phyloP scores from a whole-genome alignment of 805 yeast species.

The Tetrapisispora fleetii region DNA sequence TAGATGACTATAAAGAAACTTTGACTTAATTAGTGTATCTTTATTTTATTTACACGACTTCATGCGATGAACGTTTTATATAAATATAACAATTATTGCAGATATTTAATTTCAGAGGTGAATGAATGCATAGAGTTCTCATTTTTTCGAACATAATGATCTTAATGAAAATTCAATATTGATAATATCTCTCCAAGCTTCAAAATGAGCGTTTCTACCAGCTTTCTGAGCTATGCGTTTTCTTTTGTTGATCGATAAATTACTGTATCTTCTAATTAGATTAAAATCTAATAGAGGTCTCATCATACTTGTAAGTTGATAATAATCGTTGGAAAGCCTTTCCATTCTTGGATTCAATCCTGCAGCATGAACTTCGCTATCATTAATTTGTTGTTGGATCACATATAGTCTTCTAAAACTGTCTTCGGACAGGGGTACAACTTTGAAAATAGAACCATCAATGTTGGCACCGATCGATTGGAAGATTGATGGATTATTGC shows the following conservation, averaged over 20 bases:
- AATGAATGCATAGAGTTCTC: neutral
- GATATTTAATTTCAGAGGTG: no score
- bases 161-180: slow-evolving; percentile 40
- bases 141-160: neutral
- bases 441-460: slow-evolving; percentile 71
- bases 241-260: slow-evolving; percentile 49
- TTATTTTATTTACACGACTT: no score
- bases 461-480: slow-evolving; percentile 62
- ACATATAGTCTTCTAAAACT: slow-evolving; percentile 73
- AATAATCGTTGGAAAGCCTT: slow-evolving; percentile 34
- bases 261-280: slow-evolving; percentile 43
- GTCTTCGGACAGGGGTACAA: slow-evolving; percentile 66
- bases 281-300: slow-evolving; percentile 61
- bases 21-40: no score
- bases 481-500: slow-evolving; percentile 29
- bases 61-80: neutral
- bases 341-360: slow-evolving; percentile 78
- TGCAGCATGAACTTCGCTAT: slow-evolving; percentile 59
- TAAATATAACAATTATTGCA: no score
- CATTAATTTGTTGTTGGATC: slow-evolving; percentile 77
- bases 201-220: slow-evolving; percentile 47
- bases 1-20: no score
- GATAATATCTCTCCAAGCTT: slow-evolving; percentile 59
- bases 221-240: slow-evolving; percentile 45
- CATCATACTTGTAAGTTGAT: slow-evolving; percentile 31